These are phyloP conservation scores for Saturnispora serradocipensis DNA, from an alignment of 805 yeast species.

Conservation along the genomic window DNA sequence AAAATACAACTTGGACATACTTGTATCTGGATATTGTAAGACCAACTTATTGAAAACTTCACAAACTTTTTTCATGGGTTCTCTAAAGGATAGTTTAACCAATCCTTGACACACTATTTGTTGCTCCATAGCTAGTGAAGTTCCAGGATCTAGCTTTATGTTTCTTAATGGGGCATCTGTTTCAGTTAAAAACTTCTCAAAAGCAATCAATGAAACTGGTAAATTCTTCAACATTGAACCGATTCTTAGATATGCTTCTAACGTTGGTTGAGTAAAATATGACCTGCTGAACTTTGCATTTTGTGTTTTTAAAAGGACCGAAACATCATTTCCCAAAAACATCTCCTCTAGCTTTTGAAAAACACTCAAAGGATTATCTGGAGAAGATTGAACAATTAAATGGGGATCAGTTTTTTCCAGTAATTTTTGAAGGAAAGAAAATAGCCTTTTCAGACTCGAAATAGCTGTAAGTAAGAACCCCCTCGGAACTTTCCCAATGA, in stretches of 20 bases:
- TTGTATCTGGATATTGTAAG: slow-evolving; percentile 34
- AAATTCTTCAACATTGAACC: slow-evolving; percentile 40
- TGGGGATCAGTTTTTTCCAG: slow-evolving; percentile 40
- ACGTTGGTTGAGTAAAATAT: slow-evolving; percentile 34
- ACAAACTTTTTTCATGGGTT: slow-evolving; percentile 35
- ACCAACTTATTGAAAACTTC: slow-evolving; percentile 36
- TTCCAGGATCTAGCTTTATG: slow-evolving; percentile 30
- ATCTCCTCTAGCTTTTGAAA: slow-evolving; percentile 23
- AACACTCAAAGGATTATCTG: slow-evolving; percentile 27
- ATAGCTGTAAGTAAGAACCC: slow-evolving; percentile 57
- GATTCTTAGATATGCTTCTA: slow-evolving; percentile 42
- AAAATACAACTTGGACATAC: slow-evolving; percentile 48
- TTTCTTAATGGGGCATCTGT: slow-evolving; percentile 36
- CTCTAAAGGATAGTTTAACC: slow-evolving; percentile 33
- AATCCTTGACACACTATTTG: slow-evolving; percentile 52
- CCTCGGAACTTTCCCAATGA: slow-evolving; percentile 63
- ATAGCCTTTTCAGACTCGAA: slow-evolving; percentile 54
- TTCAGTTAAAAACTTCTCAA: slow-evolving; percentile 55
- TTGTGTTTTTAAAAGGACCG: slow-evolving; percentile 7
- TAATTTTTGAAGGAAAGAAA: slow-evolving; percentile 46
- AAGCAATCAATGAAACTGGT: slow-evolving; percentile 45
- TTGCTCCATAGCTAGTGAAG: slow-evolving; percentile 48
- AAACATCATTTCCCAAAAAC: slow-evolving; percentile 22
- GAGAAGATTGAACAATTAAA: slow-evolving; percentile 19
- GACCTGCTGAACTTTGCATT: slow-evolving; percentile 12